A percentile compares a stretch with the other conserved stretches of the same genome.
phyloP scores from a whole-genome alignment of 148 eudicot species.

The Selenicereus undatus region DNA sequence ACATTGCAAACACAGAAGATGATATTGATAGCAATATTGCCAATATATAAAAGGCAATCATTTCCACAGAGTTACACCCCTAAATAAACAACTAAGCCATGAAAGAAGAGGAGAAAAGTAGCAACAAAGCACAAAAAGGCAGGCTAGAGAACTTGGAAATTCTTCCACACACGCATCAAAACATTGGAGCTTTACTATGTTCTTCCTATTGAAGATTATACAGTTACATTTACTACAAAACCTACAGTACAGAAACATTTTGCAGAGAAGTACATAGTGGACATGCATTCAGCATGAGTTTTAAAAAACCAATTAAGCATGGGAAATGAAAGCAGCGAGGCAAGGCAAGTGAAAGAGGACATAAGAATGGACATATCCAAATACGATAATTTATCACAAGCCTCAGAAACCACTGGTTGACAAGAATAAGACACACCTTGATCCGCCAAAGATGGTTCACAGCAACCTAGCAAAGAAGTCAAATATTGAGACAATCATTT shows the following conservation, averaged over 20 bases:
- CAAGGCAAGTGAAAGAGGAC: background rate
- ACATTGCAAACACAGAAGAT: background rate
- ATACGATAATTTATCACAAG: background rate
- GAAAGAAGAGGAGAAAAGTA: background rate
- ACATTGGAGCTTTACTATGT: background rate
- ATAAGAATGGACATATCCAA: background rate
- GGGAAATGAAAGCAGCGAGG: background rate
- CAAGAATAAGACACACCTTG: conserved; percentile 50
- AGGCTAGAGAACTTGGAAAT: background rate
- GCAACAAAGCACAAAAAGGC: background rate
- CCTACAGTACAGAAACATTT: background rate
- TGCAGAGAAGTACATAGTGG: background rate
- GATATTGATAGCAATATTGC: background rate
- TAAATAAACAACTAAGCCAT: background rate
- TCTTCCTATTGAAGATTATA: background rate
- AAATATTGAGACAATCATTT: conserved; percentile 5
- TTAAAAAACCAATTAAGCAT: background rate
- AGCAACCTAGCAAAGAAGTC: conserved; percentile 46
- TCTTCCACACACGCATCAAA: background rate
- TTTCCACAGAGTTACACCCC: background rate
- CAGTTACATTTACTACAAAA: background rate
- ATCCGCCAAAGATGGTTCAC: conserved; percentile 64
- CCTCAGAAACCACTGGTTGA: conserved; percentile 11
- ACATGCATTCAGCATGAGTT: background rate
- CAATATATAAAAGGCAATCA: background rate